Conservation (phyloP, 225 moss, liverwort and hornwort species). For the Sphagnum tenellum region DNA sequence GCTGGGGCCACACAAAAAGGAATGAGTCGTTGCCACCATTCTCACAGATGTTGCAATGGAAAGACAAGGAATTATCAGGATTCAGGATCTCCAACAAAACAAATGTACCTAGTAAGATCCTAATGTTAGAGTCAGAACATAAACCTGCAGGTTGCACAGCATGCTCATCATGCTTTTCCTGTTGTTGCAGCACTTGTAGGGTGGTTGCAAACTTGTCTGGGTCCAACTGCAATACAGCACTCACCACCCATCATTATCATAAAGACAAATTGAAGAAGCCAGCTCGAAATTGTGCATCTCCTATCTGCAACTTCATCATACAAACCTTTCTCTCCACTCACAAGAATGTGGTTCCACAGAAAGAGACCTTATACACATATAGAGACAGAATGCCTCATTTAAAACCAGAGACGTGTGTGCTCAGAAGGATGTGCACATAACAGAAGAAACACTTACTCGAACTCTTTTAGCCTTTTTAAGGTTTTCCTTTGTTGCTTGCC, state of each 20-base stretch:
- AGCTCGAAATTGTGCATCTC: background rate
- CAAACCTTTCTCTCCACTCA: background rate
- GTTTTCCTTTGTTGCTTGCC: conserved; percentile 68
- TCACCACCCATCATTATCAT: background rate
- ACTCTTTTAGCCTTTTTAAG: conserved; percentile 89
- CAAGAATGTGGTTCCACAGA: background rate
- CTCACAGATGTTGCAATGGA: background rate
- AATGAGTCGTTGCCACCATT: background rate
- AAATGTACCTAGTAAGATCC: no score
- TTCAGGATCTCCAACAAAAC: no score
- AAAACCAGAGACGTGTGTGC: no score
- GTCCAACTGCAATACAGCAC: conserved; percentile 51
- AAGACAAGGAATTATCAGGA: background rate
- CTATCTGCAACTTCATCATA: background rate
- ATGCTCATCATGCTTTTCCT: conserved; percentile 29
- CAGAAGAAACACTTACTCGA: conserved; percentile 42
- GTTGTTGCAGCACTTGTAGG: conserved; percentile 73
- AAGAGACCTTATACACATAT: background rate
- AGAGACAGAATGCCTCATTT: background rate
- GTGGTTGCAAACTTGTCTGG: conserved; percentile 80
- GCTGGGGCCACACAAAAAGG: background rate
- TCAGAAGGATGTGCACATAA: background rate
- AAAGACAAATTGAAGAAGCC: background rate
- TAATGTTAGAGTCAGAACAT: no score
- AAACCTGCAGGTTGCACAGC: conserved; percentile 31